Conservation (phyloP, 2,329 filamentous ascomycete genomes). For the Rachicladosporium sp. region DNA sequence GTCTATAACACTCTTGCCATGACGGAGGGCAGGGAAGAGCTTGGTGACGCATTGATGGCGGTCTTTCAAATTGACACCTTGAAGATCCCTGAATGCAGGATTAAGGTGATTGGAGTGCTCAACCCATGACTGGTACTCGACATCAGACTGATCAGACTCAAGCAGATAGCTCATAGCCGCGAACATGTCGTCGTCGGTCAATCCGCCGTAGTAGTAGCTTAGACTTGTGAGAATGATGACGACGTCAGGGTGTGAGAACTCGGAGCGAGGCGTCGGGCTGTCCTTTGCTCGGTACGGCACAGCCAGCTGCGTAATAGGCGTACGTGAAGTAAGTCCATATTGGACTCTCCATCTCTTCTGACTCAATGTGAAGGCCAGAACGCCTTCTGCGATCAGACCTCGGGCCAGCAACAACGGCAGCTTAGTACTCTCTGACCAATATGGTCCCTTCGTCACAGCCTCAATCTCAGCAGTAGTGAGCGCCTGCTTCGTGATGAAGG, state of each 20-base stretch:
- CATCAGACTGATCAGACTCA: slow-evolving; percentile 13
- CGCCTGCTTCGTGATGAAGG: slow-evolving; percentile 8
- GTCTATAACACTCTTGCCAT: slow-evolving; percentile 43
- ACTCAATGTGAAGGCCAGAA: slow-evolving; percentile 47
- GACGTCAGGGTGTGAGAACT: slow-evolving; percentile 58
- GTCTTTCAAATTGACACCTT: slow-evolving; percentile 18
- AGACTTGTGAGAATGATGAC: slow-evolving; percentile 53
- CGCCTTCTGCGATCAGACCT: slow-evolving; percentile 48
- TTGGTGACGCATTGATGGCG: slow-evolving; percentile 8
- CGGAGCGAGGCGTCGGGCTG: slow-evolving; percentile 46
- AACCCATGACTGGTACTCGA: slow-evolving; percentile 17
- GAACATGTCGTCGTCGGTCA: slow-evolving; percentile 37
- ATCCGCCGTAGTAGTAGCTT: slow-evolving; percentile 53
- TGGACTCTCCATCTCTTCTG: slow-evolving; percentile 57
- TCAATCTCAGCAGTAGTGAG: slow-evolving; percentile 4
- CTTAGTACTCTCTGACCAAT: slow-evolving; percentile 13
- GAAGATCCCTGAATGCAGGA: slow-evolving; percentile 9
- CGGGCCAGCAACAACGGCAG: slow-evolving; percentile 43
- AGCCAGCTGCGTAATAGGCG: slow-evolving; percentile 39
- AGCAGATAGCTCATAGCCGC: slow-evolving; percentile 12
- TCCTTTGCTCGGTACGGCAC: slow-evolving; percentile 59
- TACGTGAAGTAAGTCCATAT: slow-evolving; percentile 37
- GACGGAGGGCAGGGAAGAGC: slow-evolving; percentile 29
- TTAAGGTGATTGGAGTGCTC: slow-evolving; percentile 9
- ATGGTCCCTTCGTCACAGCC: slow-evolving; percentile 6